Conservation (phyloP, 148 eudicot genomes). For the Fallopia convolvulus region DNA sequence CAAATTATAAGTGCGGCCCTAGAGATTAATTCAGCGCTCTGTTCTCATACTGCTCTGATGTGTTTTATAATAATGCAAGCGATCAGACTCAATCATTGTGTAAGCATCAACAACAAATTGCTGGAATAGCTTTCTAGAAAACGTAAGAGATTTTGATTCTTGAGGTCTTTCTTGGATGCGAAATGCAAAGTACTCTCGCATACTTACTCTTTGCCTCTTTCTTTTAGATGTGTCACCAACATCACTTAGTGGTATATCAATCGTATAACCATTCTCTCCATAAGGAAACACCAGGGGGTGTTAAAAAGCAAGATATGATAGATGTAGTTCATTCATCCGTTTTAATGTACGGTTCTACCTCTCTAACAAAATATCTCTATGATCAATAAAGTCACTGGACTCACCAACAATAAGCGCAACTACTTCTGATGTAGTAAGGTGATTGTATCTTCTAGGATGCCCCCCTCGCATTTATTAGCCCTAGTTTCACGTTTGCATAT, state of each 20-base stretch:
- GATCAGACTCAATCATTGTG: neutral
- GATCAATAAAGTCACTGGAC: neutral
- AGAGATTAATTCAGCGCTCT: neutral
- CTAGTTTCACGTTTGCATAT: neutral
- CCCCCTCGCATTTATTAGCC: neutral
- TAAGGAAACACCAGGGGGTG: slow-evolving; percentile 17
- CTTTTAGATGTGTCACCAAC: neutral
- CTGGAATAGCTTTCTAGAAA: no score
- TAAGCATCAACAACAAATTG: slow-evolving; percentile 16
- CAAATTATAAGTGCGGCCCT: slow-evolving; percentile 13
- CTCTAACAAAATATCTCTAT: neutral
- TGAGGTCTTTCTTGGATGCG: neutral
- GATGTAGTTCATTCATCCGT: neutral
- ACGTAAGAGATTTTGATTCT: neutral
- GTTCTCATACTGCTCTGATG: neutral
- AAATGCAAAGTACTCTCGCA: neutral
- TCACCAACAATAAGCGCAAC: neutral
- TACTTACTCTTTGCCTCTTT: neutral
- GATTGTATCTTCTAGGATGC: neutral
- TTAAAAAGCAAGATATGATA: slow-evolving; percentile 2
- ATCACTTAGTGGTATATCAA: neutral
- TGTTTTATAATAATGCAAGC: neutral
- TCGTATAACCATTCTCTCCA: slow-evolving; percentile 12
- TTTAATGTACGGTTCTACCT: neutral
- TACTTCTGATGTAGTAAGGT: neutral